Base-by-base conservation (phyloP, 371 early-diverging fungal species). In the Apophysomyces trapeziformis region DNA sequence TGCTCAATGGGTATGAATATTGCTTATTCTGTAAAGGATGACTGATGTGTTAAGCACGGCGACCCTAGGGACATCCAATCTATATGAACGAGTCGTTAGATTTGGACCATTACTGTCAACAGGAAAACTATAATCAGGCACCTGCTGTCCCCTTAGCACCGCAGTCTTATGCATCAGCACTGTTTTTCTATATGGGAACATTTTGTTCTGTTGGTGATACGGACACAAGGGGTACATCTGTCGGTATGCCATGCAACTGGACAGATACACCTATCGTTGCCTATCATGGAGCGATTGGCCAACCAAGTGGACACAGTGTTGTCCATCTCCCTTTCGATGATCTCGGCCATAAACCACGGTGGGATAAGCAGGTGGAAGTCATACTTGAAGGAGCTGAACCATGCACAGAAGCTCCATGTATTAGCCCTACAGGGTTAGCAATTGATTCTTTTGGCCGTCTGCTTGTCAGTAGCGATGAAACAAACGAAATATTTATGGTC, bases 181-280 rank as follows among this genome's bases (percentile, higher is more conserved):
- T 81, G 1, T 54, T 64, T n/a, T 82, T 82, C 56, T 82, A 66
- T 46, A 76, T 73, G 68, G 83, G 83, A 0, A 65, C 68, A 0
- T 75, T 69, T n/a, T 82, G 83, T 58, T 79, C 79, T 37, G 74
- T 82, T 1, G 83, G 83, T 38, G 72, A 72, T 45, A 13, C 50
- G 0, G 62, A 67, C 0, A 75, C 78, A 0, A 16, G 66, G 26
- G 80, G 75, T 36, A 76, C 83, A 1, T 79, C 83, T 26, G 80
- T 79, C 9, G 83, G 83, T 11, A 63, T 82, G 62, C 83, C 83
- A 50, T 82, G 83, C 60, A 78, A 76, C 47, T 82, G 83, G 83
- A 82, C 83, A 5, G 76, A 82, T 62, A 76, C 80, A 0, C 78
- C 78, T 45, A 67, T 77, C 32, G 62, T 79, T 37, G 80, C 80